Conservation (phyloP, 805 yeast species). For the Myxozyma mucilagina region DNA sequence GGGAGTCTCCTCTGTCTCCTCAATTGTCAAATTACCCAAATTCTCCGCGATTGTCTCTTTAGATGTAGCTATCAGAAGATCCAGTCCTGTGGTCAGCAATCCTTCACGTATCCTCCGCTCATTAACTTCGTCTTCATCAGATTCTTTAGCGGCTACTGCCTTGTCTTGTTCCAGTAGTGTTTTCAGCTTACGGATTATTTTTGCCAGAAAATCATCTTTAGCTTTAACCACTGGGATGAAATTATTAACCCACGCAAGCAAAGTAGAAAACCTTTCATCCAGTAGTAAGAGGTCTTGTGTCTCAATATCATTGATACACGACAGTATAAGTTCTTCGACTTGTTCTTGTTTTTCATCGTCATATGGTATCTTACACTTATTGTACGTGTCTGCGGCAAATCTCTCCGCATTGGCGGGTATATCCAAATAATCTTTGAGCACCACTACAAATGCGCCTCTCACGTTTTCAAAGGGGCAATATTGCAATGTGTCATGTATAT, state of each 20-base stretch:
- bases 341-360: conserved; percentile 15
- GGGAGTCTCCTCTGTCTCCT: conserved; percentile 1
- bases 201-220: conserved; percentile 10
- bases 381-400: not conserved
- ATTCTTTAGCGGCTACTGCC: conserved; percentile 1
- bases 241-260: conserved; percentile 29
- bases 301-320: conserved; percentile 17
- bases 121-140: conserved; percentile 20
- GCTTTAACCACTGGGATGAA: conserved; percentile 21
- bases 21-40: not conserved
- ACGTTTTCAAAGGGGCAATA: conserved; percentile 66
- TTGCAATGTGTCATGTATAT: conserved; percentile 62
- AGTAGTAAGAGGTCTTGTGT: conserved; percentile 6
- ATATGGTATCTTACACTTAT: conserved; percentile 2
- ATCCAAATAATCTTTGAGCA: conserved; percentile 60
- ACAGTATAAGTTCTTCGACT: conserved; percentile 16
- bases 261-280: conserved; percentile 18
- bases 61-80: not conserved
- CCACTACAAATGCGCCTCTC: conserved; percentile 60
- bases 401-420: not conserved
- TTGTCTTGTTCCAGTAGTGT: conserved; percentile 7
- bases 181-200: conserved; percentile 3
- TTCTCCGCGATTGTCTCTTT: not conserved
- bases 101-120: conserved; percentile 26
- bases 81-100: conserved; percentile 12